Conservation (phyloP, 2,329 filamentous ascomycete genomes). For the Arachnomyces sp. region DNA sequence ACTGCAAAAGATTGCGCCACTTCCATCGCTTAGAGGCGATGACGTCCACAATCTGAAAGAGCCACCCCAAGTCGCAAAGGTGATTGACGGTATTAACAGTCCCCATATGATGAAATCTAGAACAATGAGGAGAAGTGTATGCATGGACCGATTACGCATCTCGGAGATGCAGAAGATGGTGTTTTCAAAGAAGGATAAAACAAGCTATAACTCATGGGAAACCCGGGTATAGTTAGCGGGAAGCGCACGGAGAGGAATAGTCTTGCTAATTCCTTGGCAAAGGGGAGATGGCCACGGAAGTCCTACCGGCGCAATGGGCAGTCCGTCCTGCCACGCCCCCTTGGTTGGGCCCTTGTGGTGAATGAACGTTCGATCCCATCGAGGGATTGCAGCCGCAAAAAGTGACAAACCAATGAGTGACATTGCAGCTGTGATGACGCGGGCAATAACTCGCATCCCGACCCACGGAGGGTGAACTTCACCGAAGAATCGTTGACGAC, state of each 20-base stretch:
- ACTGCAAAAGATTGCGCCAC: conserved; percentile 15
- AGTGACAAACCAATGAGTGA: conserved; percentile 20
- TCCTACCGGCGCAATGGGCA: conserved; percentile 21
- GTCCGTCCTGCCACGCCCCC: conserved; percentile 26
- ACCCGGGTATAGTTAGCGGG: background rate
- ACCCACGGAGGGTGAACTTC: conserved; percentile 6
- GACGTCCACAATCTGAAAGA: conserved; percentile 23
- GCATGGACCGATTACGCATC: conserved; percentile 4
- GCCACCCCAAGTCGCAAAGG: conserved; percentile 22
- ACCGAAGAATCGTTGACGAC: conserved; percentile 3
- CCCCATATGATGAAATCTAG: conserved; percentile 14
- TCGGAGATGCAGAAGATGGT: conserved; percentile 14
- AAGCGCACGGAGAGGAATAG: background rate
- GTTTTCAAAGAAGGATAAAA: conserved; percentile 15
- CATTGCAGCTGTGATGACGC: conserved; percentile 13
- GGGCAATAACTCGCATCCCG: conserved; percentile 14
- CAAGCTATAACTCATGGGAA: conserved; percentile 10
- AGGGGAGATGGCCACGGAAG: no score
- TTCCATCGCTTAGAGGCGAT: conserved; percentile 3
- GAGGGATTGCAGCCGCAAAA: conserved; percentile 20
- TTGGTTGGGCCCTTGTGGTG: conserved; percentile 17
- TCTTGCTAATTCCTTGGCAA: no score
- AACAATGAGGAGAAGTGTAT: conserved; percentile 6
- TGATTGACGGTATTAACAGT: conserved; percentile 15
- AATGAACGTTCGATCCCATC: conserved; percentile 22